A percentile compares a stretch with the other conserved stretches of the same genome.
These are phyloP conservation scores for Wallacemonas rigidus DNA, from an alignment of 208 protist genomes.

Conservation along the genomic window DNA sequence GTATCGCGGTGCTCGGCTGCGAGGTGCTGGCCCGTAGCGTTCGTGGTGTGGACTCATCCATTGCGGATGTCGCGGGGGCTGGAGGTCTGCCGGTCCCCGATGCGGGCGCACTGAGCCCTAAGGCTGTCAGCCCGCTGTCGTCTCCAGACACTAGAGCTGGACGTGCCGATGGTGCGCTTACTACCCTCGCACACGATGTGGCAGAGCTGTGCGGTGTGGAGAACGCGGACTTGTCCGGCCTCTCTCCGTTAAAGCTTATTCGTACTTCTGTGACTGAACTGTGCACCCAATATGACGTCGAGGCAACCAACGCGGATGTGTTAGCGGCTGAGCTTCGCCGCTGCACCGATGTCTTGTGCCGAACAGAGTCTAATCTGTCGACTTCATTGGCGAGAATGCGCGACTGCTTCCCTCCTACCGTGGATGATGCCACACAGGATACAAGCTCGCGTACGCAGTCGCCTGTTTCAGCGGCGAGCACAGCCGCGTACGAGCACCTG, in stretches of 20 bases:
- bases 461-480: slow-evolving; percentile 6
- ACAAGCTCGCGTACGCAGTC: not conserved
- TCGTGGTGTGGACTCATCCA: not conserved
- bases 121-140: not conserved
- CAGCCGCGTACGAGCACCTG: slow-evolving; percentile 7
- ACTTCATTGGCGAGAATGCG: not conserved
- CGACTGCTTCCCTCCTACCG: not conserved
- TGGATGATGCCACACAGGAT: not conserved
- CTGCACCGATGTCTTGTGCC: not conserved
- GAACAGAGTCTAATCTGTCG: not conserved
- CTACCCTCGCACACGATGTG: not conserved
- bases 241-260: not conserved
- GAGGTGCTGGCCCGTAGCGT: not conserved
- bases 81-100: not conserved
- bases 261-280: not conserved
- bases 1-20: too few species aligned
- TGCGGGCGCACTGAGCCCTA: not conserved
- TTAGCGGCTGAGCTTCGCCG: not conserved
- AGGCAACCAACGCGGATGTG: slow-evolving; percentile 6
- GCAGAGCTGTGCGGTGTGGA: not conserved
- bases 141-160: not conserved
- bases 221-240: not conserved
- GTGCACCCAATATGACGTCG: not conserved
- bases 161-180: not conserved
- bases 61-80: not conserved